Evolutionary conservation across 345 rosid genomes (phyloP).

Genomic region (Noccaea caerulescens): DNA sequence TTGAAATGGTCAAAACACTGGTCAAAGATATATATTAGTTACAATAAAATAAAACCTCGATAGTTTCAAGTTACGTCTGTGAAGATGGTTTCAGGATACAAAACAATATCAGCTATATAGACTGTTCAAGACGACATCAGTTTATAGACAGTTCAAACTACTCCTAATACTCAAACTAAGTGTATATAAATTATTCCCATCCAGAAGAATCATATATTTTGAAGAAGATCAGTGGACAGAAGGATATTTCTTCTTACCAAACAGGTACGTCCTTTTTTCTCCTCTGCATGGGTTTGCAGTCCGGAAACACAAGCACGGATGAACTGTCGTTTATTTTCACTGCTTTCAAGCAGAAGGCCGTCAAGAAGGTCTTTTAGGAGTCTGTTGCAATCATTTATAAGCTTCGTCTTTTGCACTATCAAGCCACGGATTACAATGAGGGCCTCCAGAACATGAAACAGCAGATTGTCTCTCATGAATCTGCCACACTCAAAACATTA

Average conservation of each 20-base stretch:
- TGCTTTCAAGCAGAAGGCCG: slow-evolving; percentile 94
- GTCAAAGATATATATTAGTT: slow-evolving; percentile 8
- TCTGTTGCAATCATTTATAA: slow-evolving; percentile 91
- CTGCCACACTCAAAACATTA: slow-evolving; percentile 52
- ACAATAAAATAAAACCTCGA: slow-evolving; percentile 10
- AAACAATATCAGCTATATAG: slow-evolving; percentile 32
- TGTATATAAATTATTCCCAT: neutral
- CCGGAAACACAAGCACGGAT: slow-evolving; percentile 92
- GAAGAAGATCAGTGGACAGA: slow-evolving; percentile 23
- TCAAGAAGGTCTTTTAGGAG: slow-evolving; percentile 92
- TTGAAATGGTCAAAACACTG: slow-evolving; percentile 39
- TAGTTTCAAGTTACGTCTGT: slow-evolving; percentile 28
- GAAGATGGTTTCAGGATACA: slow-evolving; percentile 20
- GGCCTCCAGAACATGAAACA: slow-evolving; percentile 91
- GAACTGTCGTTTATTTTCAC: slow-evolving; percentile 91
- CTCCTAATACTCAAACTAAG: slow-evolving; percentile 11
- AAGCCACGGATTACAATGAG: slow-evolving; percentile 92
- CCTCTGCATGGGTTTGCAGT: slow-evolving; percentile 84
- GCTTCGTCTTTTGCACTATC: slow-evolving; percentile 97
- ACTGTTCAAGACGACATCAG: slow-evolving; percentile 14
- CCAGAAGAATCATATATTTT: slow-evolving; percentile 30
- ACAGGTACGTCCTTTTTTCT: slow-evolving; percentile 83
- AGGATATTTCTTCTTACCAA: slow-evolving; percentile 56
- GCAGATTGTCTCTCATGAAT: slow-evolving; percentile 87
- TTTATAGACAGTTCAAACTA: slow-evolving; percentile 16